These are phyloP conservation scores for Venturia carpophila DNA, from an alignment of 2,329 filamentous ascomycete species.

Conservation along the genomic window DNA sequence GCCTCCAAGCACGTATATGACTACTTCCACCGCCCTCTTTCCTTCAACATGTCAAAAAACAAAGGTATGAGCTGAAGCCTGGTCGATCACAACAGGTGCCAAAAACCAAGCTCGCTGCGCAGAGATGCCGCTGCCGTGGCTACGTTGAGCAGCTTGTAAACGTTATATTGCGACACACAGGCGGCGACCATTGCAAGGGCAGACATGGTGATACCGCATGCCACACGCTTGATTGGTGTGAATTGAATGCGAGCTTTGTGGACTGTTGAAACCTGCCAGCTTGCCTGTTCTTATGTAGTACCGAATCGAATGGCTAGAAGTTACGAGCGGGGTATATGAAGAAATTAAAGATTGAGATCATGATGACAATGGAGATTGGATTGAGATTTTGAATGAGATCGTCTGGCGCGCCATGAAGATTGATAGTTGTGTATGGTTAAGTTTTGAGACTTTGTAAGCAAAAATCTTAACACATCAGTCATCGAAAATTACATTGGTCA, in stretches of 20 bases:
- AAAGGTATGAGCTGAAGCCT: no score
- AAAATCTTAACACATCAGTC: slow-evolving; percentile 25
- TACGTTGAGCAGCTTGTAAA: slow-evolving; percentile 36
- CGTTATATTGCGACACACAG: slow-evolving; percentile 49
- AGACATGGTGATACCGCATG: slow-evolving; percentile 59
- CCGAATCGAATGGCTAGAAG: neutral
- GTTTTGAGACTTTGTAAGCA: slow-evolving; percentile 34
- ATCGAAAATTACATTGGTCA: slow-evolving; percentile 40
- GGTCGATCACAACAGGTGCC: no score
- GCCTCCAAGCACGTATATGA: no score
- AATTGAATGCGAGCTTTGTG: slow-evolving; percentile 57
- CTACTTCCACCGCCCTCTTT: no score
- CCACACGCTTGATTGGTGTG: slow-evolving; percentile 69
- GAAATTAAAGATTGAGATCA: slow-evolving; percentile 61
- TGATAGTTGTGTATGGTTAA: slow-evolving; percentile 61
- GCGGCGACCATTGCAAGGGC: slow-evolving; percentile 53
- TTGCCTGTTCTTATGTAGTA: neutral
- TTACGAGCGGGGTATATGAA: slow-evolving; percentile 54
- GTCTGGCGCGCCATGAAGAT: slow-evolving; percentile 64
- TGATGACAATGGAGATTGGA: slow-evolving; percentile 65
- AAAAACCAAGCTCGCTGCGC: no score
- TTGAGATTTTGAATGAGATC: slow-evolving; percentile 70
- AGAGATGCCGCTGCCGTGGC: no score
- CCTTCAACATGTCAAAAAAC: no score
- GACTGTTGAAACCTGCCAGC: slow-evolving; percentile 28